phyloP scores from a whole-genome alignment of 2,329 filamentous ascomycete species.

The Epichloe sibirici region DNA sequence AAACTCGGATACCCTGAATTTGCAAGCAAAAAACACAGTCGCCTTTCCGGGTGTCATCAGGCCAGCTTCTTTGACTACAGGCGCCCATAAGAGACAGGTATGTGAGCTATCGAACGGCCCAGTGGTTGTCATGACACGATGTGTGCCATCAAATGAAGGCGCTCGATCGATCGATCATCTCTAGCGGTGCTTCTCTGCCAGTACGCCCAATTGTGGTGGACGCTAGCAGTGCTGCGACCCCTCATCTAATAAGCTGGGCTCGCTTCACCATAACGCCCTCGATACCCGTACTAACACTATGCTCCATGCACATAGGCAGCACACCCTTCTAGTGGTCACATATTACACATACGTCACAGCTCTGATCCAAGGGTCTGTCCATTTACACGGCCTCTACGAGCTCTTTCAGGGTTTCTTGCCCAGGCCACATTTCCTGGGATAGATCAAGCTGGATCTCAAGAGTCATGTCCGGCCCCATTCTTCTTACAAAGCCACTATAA shows the following conservation, averaged over 20 bases:
- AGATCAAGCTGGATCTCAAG: neutral
- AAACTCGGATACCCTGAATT: neutral
- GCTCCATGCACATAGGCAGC: neutral
- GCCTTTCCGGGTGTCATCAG: neutral
- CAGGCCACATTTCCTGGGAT: neutral
- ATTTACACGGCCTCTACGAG: neutral
- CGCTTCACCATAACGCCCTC: neutral
- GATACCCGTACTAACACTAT: neutral
- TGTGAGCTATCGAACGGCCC: neutral
- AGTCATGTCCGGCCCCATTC: neutral
- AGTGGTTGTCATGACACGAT: neutral
- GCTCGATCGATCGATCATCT: conserved; percentile 4
- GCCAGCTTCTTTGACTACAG: neutral
- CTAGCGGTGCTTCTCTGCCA: neutral
- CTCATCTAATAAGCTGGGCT: neutral
- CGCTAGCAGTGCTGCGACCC: neutral
- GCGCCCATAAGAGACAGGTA: neutral
- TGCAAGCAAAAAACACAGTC: neutral
- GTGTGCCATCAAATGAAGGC: neutral
- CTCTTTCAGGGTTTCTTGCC: neutral
- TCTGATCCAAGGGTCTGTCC: neutral
- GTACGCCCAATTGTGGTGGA: neutral
- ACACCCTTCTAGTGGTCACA: neutral
- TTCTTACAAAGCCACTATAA: neutral
- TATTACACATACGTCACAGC: conserved; percentile 4